phyloP scores from a whole-genome alignment of 768 basidiomycete genomes.

The Podaxis mareebaensis region DNA sequence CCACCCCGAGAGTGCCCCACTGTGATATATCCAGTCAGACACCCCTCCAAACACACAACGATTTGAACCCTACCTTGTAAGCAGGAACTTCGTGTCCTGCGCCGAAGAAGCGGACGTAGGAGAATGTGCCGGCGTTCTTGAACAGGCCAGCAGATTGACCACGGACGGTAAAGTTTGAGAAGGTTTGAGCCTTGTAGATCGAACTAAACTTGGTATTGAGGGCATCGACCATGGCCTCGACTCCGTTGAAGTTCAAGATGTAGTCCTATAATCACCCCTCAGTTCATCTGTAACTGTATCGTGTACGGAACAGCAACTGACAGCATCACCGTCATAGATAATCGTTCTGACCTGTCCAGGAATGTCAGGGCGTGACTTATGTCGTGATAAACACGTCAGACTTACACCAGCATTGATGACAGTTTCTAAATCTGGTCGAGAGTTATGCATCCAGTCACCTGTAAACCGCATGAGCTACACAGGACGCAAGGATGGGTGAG shows the following conservation, averaged over 20 bases:
- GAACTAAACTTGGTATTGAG: constrained; percentile 48
- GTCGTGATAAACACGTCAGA: not conserved
- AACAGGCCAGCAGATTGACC: constrained; percentile 51
- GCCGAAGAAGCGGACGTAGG: constrained; percentile 52
- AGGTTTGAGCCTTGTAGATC: constrained; percentile 40
- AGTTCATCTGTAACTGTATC: not conserved
- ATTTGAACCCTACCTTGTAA: constrained; percentile 33
- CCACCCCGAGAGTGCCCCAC: constrained; percentile 35
- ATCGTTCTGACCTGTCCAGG: constrained; percentile 39
- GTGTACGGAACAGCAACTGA: constrained; percentile 24
- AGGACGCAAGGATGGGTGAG: not conserved
- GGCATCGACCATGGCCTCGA: constrained; percentile 57
- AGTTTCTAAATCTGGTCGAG: constrained; percentile 48
- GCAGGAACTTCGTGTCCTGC: constrained; percentile 52
- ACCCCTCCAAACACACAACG: not conserved
- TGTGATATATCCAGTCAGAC: constrained; percentile 13
- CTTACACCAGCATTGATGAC: constrained; percentile 57
- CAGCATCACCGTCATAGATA: constrained; percentile 60
- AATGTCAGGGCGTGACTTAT: not conserved
- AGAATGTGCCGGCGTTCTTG: constrained; percentile 60
- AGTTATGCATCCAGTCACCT: constrained; percentile 63
- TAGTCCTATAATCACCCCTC: constrained; percentile 37
- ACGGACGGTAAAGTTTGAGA: constrained; percentile 49
- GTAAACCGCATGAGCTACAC: not conserved
- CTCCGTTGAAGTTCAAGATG: constrained; percentile 54